phyloP scores from a whole-genome alignment of 129 eudicot genomes.

The Tanacetum coccineum region DNA sequence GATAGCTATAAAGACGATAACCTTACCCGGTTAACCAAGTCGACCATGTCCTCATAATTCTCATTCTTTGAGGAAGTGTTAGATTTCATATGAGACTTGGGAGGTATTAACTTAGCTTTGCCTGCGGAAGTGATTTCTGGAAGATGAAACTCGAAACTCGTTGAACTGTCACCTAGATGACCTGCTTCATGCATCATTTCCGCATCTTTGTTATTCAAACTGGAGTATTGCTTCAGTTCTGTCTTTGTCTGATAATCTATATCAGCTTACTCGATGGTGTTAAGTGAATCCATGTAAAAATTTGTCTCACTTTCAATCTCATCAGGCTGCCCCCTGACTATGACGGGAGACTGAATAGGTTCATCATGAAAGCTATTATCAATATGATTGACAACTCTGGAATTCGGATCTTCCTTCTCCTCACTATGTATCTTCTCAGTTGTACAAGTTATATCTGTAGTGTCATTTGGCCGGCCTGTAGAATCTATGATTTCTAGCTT shows the following conservation, averaged over 20 bases:
- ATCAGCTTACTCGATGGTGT: constrained; percentile 80
- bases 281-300: constrained; percentile 81
- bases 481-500: constrained; percentile 62
- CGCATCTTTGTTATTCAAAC: constrained; percentile 25
- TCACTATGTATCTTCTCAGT: constrained; percentile 34
- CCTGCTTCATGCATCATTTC: constrained; percentile 20
- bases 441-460: constrained; percentile 27
- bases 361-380: constrained; percentile 31
- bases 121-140: constrained; percentile 21
- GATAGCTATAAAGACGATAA: constrained; percentile 4
- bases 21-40: constrained; percentile 14
- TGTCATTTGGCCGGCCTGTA: constrained; percentile 27
- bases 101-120: constrained; percentile 11
- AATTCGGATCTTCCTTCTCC: constrained; percentile 30
- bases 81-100: constrained; percentile 27
- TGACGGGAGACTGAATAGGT: constrained; percentile 20
- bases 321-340: constrained; percentile 40
- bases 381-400: constrained; percentile 19
- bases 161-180: constrained; percentile 22
- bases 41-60: constrained; percentile 20
- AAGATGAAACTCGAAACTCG: constrained; percentile 35
- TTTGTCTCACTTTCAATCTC: constrained; percentile 87
- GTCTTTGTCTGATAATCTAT: constrained; percentile 51
- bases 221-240: constrained; percentile 34
- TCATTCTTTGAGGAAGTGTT: constrained; percentile 13